Evolutionary conservation across 1,139 yeast species (phyloP), one percentile per base, ranked within the genome.

Genomic region (Magnusiomyces ingens): DNA sequence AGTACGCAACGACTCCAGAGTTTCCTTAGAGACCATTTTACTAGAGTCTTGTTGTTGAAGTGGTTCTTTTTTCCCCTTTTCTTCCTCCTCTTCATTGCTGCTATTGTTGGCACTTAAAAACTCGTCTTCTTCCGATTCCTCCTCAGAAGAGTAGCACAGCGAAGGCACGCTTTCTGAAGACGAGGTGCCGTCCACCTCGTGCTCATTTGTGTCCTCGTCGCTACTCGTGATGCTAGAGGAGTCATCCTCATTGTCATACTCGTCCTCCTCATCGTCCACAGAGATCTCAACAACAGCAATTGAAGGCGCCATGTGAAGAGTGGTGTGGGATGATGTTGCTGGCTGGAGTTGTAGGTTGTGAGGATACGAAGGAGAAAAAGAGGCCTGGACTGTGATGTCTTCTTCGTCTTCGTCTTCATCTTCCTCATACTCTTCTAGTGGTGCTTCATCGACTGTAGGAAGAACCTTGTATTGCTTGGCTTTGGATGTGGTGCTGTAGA

Each of bases 391-490:
- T 57, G 35, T 56, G 58, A 18, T 53, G n/a, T n/a, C 57, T n/a
- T 58, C 62, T 4, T 53, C 60, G 22, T 55, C 60, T 13, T 57
- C 61, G 26, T 43, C 42, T 17, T 40, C 45, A 37, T 32, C 44
- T 12, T 36, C 52, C 36, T 48, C 52, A n/a, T n/a, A n/a, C 40
- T 53, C 58, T n/a, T 44, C 50, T 4, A 47, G 55, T 40, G 55
- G 56, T 8, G 59, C 62, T 42, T 62, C 65, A 40, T 59, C 62
- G 29, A 62, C 61, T 17, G 59, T 56, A 12, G 66, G 65, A 59
- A 62, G 52, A 4, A 44, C 49, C 26, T 58, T 53, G 55, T 55
- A 59, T 29, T 45, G 52, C 52, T n/a, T n/a, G n/a, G n/a, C n/a
- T n/a, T n/a, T n/a, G n/a, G n/a, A n/a, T n/a, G n/a, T n/a, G n/a